A percentile compares a stretch with the other conserved stretches of the same genome.
Conservation (phyloP, 768 basidiomycete species). For the Leccinum obscurum region DNA sequence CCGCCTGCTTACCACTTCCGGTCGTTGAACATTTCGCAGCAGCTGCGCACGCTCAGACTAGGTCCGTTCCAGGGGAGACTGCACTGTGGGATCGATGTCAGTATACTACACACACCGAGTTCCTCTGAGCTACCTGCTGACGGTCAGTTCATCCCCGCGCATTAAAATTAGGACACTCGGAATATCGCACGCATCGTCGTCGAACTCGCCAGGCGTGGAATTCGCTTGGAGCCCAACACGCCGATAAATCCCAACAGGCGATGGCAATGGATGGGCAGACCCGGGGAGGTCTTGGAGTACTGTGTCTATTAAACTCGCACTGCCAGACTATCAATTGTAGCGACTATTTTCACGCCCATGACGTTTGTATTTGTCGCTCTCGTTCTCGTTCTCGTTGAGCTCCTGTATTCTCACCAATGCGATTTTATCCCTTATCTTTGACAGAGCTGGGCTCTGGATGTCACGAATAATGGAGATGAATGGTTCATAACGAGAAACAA, state of each 20-base stretch:
- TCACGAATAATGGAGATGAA: neutral
- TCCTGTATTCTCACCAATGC: neutral
- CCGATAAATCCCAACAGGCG: conserved; percentile 61
- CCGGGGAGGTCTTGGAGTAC: conserved; percentile 62
- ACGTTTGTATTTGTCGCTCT: neutral
- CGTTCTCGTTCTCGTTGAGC: conserved; percentile 1
- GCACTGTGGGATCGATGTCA: conserved; percentile 90
- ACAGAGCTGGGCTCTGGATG: neutral
- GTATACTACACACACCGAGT: conserved; percentile 34
- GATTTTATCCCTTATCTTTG: conserved; percentile 1
- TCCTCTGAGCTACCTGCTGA: conserved; percentile 4
- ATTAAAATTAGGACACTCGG: conserved; percentile 67
- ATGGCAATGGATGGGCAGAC: conserved; percentile 87
- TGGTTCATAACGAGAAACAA: neutral
- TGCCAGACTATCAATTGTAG: conserved; percentile 1
- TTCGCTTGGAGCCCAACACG: conserved; percentile 72
- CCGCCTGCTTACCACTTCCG: conserved; percentile 19
- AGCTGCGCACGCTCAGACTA: conserved; percentile 71
- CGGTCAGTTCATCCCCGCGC: conserved; percentile 6
- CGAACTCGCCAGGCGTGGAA: conserved; percentile 71
- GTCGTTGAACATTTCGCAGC: conserved; percentile 68
- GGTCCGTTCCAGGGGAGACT: conserved; percentile 77
- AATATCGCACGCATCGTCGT: conserved; percentile 83
- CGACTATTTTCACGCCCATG: neutral
- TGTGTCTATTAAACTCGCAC: conserved; percentile 22